Conservation (phyloP, 2,329 filamentous ascomycete species). For the Fusarium pseudocircinatum region DNA sequence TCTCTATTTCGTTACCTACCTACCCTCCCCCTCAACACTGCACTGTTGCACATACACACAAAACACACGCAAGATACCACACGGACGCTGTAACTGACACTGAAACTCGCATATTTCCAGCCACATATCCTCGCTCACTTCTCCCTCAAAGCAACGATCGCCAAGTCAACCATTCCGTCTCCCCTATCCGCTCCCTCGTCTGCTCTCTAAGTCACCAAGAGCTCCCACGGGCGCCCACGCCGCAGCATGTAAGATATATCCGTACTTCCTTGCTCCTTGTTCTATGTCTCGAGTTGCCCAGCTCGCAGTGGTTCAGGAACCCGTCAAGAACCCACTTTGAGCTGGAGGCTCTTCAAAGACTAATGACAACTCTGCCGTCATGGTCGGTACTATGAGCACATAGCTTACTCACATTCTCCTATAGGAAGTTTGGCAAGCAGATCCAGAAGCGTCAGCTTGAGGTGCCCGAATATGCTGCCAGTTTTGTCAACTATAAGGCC, state of each 20-base stretch:
- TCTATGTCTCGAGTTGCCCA: conserved; percentile 5
- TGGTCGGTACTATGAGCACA: not conserved
- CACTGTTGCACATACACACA: conserved; percentile 28
- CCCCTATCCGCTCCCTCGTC: conserved; percentile 14
- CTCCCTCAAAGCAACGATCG: conserved; percentile 10
- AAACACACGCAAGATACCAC: conserved; percentile 30
- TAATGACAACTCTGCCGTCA: not conserved
- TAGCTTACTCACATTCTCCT: conserved; percentile 21
- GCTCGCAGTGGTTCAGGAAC: conserved; percentile 2
- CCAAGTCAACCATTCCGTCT: conserved; percentile 10
- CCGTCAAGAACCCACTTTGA: not conserved
- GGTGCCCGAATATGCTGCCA: conserved; percentile 98
- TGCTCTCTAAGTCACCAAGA: conserved; percentile 34
- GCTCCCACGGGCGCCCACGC: conserved; percentile 39
- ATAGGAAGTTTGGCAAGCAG: conserved; percentile 99
- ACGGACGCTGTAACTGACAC: conserved; percentile 35
- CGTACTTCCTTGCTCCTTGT: conserved; percentile 1
- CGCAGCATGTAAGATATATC: conserved; percentile 50
- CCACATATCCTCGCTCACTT: conserved; percentile 29
- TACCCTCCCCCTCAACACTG: conserved; percentile 21
- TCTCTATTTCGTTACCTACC: conserved; percentile 22
- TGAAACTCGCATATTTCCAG: conserved; percentile 36
- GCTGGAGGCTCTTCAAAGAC: not conserved
- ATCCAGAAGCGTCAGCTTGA: conserved; percentile 99
- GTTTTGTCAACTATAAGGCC: conserved; percentile 99